phyloP scores from a whole-genome alignment of 176 grass and related monocot species.

The Lolium multiflorum region DNA sequence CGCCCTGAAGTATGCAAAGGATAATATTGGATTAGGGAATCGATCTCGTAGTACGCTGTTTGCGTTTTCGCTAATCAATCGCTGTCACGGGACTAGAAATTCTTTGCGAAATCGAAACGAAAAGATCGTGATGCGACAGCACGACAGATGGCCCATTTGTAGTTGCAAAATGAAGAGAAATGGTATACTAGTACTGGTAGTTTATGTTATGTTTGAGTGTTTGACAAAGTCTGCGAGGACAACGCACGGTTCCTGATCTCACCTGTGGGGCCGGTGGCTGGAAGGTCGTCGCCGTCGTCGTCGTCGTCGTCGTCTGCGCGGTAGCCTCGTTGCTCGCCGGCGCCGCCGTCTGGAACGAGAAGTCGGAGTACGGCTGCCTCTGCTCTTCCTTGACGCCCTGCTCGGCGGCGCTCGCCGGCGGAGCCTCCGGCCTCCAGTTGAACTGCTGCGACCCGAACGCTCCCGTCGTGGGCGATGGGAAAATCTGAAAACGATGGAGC shows the following conservation, averaged over 20 bases:
- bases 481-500: conserved; percentile 49
- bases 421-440: conserved; percentile 55
- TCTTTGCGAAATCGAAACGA: neutral
- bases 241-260: conserved; percentile 30
- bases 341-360: conserved; percentile 84
- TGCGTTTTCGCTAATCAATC: conserved; percentile 19
- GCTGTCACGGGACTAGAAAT: neutral
- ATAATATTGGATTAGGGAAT: conserved; percentile 22
- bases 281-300: conserved; percentile 44
- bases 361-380: conserved; percentile 61
- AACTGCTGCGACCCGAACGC: conserved; percentile 68
- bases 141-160: conserved; percentile 12
- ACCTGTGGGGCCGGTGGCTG: conserved; percentile 56
- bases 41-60: neutral
- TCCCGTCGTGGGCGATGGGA: conserved; percentile 77
- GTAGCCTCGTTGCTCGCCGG: conserved; percentile 37
- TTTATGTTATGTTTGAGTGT: neutral
- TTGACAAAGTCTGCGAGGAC: conserved; percentile 47
- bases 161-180: neutral
- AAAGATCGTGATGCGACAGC: conserved; percentile 37
- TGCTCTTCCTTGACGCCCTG: conserved; percentile 62
- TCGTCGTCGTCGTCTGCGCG: conserved; percentile 28
- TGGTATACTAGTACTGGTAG: neutral
- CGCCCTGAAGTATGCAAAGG: conserved; percentile 39
- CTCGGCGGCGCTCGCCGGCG: conserved; percentile 29